Conservation (phyloP, 2,329 filamentous ascomycete genomes). For the Colletotrichum liriopes region DNA sequence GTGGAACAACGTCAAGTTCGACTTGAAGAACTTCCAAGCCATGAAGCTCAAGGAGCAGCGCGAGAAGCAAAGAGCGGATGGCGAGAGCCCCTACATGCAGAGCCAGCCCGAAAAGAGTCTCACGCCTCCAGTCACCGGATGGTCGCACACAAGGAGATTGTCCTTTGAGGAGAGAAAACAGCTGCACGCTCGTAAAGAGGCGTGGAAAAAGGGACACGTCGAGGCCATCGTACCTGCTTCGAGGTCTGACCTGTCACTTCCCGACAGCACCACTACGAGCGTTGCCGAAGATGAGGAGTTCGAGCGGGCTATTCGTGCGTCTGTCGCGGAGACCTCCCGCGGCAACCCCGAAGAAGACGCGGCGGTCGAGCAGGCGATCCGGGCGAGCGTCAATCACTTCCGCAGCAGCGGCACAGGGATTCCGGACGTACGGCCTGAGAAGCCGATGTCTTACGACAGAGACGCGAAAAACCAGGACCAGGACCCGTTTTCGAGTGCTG, state of each 20-base stretch:
- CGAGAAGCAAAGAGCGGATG: slow-evolving; percentile 48
- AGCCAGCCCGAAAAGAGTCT: slow-evolving; percentile 17
- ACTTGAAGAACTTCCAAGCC: slow-evolving; percentile 74
- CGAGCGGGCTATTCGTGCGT: slow-evolving; percentile 79
- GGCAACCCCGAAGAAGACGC: slow-evolving; percentile 80
- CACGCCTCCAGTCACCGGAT: slow-evolving; percentile 59
- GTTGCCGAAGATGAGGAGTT: slow-evolving; percentile 70
- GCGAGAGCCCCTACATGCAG: slow-evolving; percentile 46
- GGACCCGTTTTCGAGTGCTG: slow-evolving; percentile 34
- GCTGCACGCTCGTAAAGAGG: slow-evolving; percentile 63
- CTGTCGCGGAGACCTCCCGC: slow-evolving; percentile 78
- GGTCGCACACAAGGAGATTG: slow-evolving; percentile 64
- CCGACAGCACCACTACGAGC: slow-evolving; percentile 38
- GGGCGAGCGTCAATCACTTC: slow-evolving; percentile 77
- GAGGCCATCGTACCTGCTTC: slow-evolving; percentile 43
- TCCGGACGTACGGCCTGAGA: slow-evolving; percentile 25
- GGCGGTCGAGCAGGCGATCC: slow-evolving; percentile 80
- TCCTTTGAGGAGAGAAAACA: slow-evolving; percentile 68
- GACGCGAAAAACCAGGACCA: slow-evolving; percentile 42
- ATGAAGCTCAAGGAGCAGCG: slow-evolving; percentile 64
- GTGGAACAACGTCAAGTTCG: slow-evolving; percentile 74
- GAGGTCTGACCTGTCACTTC: slow-evolving; percentile 42
- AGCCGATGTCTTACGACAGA: background rate
- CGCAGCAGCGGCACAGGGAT: slow-evolving; percentile 47
- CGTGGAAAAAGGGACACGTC: slow-evolving; percentile 56